Conservation (phyloP, 176 grass and related monocot genomes). For the Miscanthus lutarioriparius region DNA sequence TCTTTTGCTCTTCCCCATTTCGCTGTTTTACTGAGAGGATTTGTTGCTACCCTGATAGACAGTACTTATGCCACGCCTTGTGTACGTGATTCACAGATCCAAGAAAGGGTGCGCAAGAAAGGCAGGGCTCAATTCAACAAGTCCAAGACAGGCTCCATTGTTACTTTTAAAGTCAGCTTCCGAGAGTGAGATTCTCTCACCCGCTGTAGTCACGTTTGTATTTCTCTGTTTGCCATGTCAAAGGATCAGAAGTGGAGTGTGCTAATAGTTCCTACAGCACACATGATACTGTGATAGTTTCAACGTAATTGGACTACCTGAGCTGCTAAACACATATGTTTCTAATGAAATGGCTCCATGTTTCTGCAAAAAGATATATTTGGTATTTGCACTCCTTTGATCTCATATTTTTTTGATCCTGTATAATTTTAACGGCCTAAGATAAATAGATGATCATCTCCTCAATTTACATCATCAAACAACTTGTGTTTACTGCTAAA, state of each 20-base stretch:
- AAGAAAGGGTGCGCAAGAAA: slow-evolving; percentile 78
- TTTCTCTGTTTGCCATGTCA: background rate
- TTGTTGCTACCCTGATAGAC: background rate
- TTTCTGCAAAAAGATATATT: background rate
- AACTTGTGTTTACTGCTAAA: background rate
- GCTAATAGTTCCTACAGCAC: background rate
- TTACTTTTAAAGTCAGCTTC: slow-evolving; percentile 91
- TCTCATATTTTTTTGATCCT: background rate
- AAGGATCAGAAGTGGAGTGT: background rate
- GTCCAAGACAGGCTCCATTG: slow-evolving; percentile 72
- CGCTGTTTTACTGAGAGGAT: background rate
- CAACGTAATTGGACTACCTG: background rate
- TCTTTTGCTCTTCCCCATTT: background rate
- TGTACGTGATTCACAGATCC: slow-evolving; percentile 50
- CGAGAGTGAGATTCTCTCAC: slow-evolving; percentile 62
- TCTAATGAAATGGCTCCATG: background rate
- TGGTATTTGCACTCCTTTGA: background rate
- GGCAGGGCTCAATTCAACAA: slow-evolving; percentile 67
- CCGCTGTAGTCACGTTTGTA: background rate
- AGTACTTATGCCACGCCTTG: background rate
- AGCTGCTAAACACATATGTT: background rate
- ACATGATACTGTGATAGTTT: background rate
- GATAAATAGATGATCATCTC: background rate
- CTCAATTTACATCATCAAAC: background rate
- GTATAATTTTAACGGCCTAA: background rate